Conservation (phyloP, 2,329 filamentous ascomycete species). For the Onygena corvina region DNA sequence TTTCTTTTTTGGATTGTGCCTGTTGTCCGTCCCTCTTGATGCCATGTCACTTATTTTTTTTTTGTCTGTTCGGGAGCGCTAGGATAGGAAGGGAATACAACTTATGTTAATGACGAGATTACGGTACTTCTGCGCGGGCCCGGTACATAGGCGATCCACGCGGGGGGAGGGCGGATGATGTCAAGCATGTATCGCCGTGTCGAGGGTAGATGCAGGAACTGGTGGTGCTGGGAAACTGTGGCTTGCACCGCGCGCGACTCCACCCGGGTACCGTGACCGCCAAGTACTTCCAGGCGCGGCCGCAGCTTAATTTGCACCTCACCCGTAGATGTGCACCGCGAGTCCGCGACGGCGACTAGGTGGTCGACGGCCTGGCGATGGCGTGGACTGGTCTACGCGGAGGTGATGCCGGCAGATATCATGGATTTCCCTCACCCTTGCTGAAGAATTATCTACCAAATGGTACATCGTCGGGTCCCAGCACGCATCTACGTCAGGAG, state of each 20-base stretch:
- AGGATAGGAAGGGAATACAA: constrained; percentile 1
- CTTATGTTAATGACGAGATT: constrained; percentile 2
- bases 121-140: not conserved
- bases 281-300: constrained; percentile 4
- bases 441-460: no score
- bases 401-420: no score
- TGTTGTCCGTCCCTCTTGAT: not conserved
- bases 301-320: not conserved
- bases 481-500: not conserved
- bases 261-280: constrained; percentile 7
- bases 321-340: no score
- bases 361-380: no score
- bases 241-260: constrained; percentile 1
- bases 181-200: not conserved
- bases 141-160: constrained; percentile 2
- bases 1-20: not conserved
- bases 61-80: constrained; percentile 1
- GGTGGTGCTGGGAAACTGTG: not conserved
- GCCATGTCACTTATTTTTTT: not conserved
- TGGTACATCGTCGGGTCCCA: no score
- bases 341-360: not conserved
- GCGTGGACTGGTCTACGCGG: no score
- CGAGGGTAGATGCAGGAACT: not conserved
- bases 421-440: no score
- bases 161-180: not conserved